Evolutionary conservation across 768 basidiomycete genomes (phyloP).

Genomic region (Phlegmacium glaucopus): DNA sequence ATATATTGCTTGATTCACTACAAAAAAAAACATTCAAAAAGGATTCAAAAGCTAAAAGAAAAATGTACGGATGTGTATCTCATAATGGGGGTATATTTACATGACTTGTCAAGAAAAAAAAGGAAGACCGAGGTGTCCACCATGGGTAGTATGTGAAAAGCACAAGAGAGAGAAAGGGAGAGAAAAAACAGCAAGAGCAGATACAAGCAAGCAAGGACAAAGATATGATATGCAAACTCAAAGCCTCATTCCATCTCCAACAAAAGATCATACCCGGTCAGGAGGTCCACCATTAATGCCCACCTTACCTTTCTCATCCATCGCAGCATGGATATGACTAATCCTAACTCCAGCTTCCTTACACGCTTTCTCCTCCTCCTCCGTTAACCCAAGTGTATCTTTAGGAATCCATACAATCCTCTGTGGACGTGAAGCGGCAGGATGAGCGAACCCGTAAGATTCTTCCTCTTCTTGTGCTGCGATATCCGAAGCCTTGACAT

Average conservation of each 20-base stretch:
- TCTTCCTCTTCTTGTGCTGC: slow-evolving; percentile 27
- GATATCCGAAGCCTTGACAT: slow-evolving; percentile 8
- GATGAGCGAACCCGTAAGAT: slow-evolving; percentile 82
- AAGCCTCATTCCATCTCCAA: too few relatives aligned
- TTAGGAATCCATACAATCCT: slow-evolving; percentile 81
- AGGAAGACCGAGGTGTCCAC: too few relatives aligned
- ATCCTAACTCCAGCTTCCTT: slow-evolving; percentile 58
- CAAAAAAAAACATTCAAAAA: too few relatives aligned
- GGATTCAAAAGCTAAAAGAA: too few relatives aligned
- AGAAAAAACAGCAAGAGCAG: slow-evolving; percentile 29
- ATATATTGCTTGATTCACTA: too few relatives aligned
- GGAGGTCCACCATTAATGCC: slow-evolving; percentile 33
- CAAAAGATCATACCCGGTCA: slow-evolving; percentile 20
- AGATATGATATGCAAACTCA: too few relatives aligned
- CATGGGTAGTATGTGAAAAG: too few relatives aligned
- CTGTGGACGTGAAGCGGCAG: slow-evolving; percentile 72
- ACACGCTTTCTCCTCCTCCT: slow-evolving; percentile 53
- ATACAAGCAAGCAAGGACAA: too few relatives aligned
- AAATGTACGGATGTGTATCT: too few relatives aligned
- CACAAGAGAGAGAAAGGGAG: slow-evolving; percentile 55
- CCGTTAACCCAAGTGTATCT: slow-evolving; percentile 63
- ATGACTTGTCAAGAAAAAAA: neutral
- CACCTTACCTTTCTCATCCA: slow-evolving; percentile 35
- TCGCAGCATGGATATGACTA: slow-evolving; percentile 27
- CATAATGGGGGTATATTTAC: too few relatives aligned